These are phyloP conservation scores for Mimosa bimucronata DNA, from an alignment of 306 rosid genomes.

Conservation along the genomic window DNA sequence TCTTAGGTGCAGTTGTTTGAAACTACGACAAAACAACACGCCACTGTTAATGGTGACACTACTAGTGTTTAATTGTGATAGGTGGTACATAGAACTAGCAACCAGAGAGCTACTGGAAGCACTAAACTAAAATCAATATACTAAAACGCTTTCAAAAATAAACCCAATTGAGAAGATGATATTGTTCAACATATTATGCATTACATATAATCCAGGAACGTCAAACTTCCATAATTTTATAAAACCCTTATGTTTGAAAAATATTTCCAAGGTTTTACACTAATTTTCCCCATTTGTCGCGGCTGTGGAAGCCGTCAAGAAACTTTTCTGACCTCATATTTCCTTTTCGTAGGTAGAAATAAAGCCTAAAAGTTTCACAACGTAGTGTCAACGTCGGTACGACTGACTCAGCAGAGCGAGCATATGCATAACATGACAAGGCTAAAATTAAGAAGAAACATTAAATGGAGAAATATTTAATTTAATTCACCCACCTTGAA, in stretches of 20 bases:
- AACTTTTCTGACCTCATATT: conserved; percentile 1
- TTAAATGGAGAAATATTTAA: conserved; percentile 26
- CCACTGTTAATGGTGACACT: conserved; percentile 24
- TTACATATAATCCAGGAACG: not conserved
- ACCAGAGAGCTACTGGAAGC: not conserved
- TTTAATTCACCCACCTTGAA: conserved; percentile 74
- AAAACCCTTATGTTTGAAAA: not conserved
- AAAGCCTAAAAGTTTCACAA: conserved; percentile 18
- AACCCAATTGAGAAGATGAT: conserved; percentile 18
- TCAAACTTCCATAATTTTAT: conserved; percentile 19
- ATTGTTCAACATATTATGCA: conserved; percentile 18
- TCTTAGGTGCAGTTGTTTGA: conserved; percentile 98
- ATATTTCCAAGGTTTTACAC: not conserved
- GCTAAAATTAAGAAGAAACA: conserved; percentile 7
- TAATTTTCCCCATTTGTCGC: conserved; percentile 1
- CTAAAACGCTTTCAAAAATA: not conserved
- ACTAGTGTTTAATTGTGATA: conserved; percentile 3
- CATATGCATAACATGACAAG: conserved; percentile 8
- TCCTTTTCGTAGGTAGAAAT: conserved; percentile 29
- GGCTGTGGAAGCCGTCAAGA: conserved; percentile 22
- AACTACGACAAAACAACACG: conserved; percentile 59
- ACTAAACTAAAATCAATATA: not conserved
- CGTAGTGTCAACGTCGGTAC: conserved; percentile 6
- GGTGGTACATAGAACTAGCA: not conserved
- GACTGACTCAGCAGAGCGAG: not conserved